Conservation (phyloP, 768 basidiomycete species). For the Suillus alpinus region DNA sequence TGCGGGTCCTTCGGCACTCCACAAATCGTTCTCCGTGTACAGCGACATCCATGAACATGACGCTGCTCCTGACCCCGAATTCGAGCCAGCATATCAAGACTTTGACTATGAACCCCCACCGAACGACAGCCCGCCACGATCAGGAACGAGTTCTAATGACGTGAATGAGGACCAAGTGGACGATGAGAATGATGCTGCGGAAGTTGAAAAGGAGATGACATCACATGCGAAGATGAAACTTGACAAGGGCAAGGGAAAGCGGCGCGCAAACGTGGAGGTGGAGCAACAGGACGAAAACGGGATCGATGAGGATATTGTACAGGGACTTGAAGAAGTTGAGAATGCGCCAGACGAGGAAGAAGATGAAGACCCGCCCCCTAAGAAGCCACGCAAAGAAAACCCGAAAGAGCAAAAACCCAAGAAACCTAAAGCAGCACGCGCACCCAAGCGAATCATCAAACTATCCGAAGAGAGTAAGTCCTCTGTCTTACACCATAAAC, state of each 20-base stretch:
- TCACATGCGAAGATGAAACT: slow-evolving; percentile 20
- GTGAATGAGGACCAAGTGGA: slow-evolving; percentile 50
- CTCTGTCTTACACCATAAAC: background rate
- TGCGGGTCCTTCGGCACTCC: slow-evolving; percentile 33
- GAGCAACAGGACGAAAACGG: slow-evolving; percentile 21
- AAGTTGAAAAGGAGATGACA: slow-evolving; percentile 32
- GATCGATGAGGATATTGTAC: slow-evolving; percentile 43
- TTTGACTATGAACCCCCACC: slow-evolving; percentile 18
- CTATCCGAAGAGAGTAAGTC: slow-evolving; percentile 24
- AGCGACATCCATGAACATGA: slow-evolving; percentile 7
- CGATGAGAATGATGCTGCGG: slow-evolving; percentile 30
- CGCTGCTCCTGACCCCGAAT: slow-evolving; percentile 18
- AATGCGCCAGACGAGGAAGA: slow-evolving; percentile 55
- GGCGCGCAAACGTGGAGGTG: slow-evolving; percentile 27
- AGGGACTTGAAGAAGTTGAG: slow-evolving; percentile 42
- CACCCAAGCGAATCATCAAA: slow-evolving; percentile 17
- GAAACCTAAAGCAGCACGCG: slow-evolving; percentile 22
- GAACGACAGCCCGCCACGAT: slow-evolving; percentile 29
- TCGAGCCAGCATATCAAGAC: slow-evolving; percentile 32
- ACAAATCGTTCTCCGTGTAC: slow-evolving; percentile 23
- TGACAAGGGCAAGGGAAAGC: slow-evolving; percentile 45
- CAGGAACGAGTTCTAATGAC: slow-evolving; percentile 40
- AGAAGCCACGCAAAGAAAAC: slow-evolving; percentile 26
- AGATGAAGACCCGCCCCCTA: slow-evolving; percentile 26
- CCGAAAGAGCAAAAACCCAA: slow-evolving; percentile 26